Evolutionary conservation across 306 rosid species (phyloP).

Genomic region (Hippophae gyantsensis): DNA sequence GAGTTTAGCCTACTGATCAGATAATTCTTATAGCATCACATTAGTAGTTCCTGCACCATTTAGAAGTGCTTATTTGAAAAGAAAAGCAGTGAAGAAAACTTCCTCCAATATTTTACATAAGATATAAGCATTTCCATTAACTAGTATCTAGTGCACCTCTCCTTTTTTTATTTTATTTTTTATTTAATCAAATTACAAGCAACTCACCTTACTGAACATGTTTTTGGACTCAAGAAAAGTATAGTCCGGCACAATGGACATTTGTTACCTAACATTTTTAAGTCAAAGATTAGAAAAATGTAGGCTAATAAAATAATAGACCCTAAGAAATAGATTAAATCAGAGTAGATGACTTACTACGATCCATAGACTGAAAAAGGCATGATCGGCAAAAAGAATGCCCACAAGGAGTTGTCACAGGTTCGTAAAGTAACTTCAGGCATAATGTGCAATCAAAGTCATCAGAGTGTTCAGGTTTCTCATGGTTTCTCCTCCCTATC

Average conservation of each 20-base stretch:
- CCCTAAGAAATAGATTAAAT: slow-evolving; percentile 15
- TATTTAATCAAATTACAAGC: neutral
- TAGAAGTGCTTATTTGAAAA: too few species aligned
- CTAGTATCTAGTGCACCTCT: neutral
- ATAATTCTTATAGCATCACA: too few species aligned
- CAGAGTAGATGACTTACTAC: slow-evolving; percentile 45
- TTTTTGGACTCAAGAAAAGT: slow-evolving; percentile 79
- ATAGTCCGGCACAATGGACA: slow-evolving; percentile 98
- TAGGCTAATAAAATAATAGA: slow-evolving; percentile 6
- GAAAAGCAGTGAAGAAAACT: too few species aligned
- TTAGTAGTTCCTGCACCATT: too few species aligned
- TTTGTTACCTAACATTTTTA: slow-evolving; percentile 69
- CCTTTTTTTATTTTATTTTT: too few species aligned
- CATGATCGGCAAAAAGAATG: slow-evolving; percentile 95
- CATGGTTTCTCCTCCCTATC: slow-evolving; percentile 32
- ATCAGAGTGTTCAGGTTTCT: slow-evolving; percentile 59
- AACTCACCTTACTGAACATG: slow-evolving; percentile 75
- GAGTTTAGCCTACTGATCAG: too few species aligned
- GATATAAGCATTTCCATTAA: slow-evolving; percentile 5
- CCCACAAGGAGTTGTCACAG: slow-evolving; percentile 96
- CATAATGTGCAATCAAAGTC: slow-evolving; percentile 92
- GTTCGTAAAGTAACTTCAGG: slow-evolving; percentile 74
- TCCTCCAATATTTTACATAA: too few species aligned
- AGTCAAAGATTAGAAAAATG: slow-evolving; percentile 19
- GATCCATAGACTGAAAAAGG: slow-evolving; percentile 87